These are phyloP conservation scores for Aspergillus carlsbadensis DNA, from an alignment of 495 filamentous ascomycete genomes.

Conservation along the genomic window DNA sequence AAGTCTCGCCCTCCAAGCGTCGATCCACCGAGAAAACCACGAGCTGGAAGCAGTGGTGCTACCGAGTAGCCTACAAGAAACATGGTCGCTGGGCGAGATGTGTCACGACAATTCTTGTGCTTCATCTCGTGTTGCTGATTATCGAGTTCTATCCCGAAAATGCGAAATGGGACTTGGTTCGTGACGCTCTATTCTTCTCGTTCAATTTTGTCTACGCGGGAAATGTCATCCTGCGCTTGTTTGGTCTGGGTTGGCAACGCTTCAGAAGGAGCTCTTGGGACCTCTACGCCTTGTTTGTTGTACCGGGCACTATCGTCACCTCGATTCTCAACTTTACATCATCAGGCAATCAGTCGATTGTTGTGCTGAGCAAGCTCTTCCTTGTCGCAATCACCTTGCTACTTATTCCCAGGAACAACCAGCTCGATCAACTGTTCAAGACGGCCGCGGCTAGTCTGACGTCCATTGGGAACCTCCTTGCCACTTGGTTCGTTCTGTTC, in stretches of 20 bases:
- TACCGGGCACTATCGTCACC: conserved; percentile 79
- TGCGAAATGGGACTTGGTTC: conserved; percentile 58
- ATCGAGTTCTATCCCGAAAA: conserved; percentile 78
- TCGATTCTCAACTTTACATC: conserved; percentile 66
- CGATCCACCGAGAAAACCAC: conserved; percentile 70
- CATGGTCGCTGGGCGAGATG: conserved; percentile 87
- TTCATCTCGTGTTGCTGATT: conserved; percentile 81
- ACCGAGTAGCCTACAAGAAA: conserved; percentile 90
- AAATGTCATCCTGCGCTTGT: conserved; percentile 80
- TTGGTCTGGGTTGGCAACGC: conserved; percentile 88
- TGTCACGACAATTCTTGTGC: conserved; percentile 72
- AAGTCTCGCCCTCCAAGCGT: conserved; percentile 89
- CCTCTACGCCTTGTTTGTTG: conserved; percentile 78
- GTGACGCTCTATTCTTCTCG: conserved; percentile 74
- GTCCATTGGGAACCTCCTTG: conserved; percentile 86
- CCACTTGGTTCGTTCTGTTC: conserved; percentile 97
- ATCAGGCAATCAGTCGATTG: conserved; percentile 57
- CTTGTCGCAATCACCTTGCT: conserved; percentile 87
- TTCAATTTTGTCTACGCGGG: conserved; percentile 84
- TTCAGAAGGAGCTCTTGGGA: conserved; percentile 97
- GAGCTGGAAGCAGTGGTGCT: conserved; percentile 88
- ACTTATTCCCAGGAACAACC: conserved; percentile 94
- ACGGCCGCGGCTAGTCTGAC: conserved; percentile 94
- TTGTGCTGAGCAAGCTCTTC: conserved; percentile 87
- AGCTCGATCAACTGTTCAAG: conserved; percentile 98